Base-by-base conservation (phyloP, 768 basidiomycete genomes). In the Mycena olivaceomarginata region DNA sequence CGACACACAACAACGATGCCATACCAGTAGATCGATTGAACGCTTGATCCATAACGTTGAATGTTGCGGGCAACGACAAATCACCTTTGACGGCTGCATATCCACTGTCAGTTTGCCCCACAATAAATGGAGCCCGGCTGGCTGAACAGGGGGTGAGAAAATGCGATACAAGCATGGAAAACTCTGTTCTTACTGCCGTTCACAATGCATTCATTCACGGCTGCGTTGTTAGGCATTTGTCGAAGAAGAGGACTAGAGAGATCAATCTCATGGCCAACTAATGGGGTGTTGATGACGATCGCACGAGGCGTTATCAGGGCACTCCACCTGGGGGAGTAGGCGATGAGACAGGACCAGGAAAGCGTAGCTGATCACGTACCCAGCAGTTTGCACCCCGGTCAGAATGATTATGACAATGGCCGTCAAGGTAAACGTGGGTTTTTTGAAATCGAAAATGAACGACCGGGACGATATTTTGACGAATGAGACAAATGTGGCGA, bases 41-140 rank as follows among this genome's bases (percentile, higher is more conserved):
- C 5, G 70, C 63, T 37, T 71, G 59, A 63, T 71, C 70, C 70
- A 71, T 71, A 31, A 71, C 9, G 25, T 25, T 48, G 3, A 71
- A 10, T 3, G 25, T 46, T 22, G 70, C 70, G 11, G 59, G 59
- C 3, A 70, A 20, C 10, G 12, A 16, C 4, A 46, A 4, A 10
- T 20, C 18, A 13, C 6, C 45, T 37, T 63, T 59, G 12, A 40
- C 41, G 6, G 39, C 18, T 3, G 70, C 46, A 41, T 37, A 71
- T 63, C 70, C 70, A 41, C 70, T 71, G 12, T 71, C 70, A 16
- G 45, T 22, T 16, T 63, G 70, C 16, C 41, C 43, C 22, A 48
- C 45, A 8, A 37, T 51, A 45, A 71, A 71, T 9, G 60, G 18
- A 20, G 45, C 16, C 15, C n/a, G 5, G n/a, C 15, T 63, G n/a